Conservation (phyloP, 129 eudicot genomes). For the Flaveria linearis region DNA sequence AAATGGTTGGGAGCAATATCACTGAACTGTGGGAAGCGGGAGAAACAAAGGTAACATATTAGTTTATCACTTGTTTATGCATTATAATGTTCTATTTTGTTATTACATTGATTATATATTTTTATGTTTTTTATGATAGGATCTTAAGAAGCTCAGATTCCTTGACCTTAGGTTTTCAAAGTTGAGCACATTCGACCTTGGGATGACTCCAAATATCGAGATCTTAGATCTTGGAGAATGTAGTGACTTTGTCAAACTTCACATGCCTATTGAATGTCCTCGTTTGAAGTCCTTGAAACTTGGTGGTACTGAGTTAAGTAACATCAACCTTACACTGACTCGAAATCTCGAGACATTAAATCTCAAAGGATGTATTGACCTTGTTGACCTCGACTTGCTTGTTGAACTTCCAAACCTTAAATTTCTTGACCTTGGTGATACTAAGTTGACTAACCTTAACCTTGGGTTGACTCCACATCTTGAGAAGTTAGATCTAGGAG, state of each 20-base stretch:
- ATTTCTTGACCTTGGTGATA: background rate
- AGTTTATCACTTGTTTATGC: background rate
- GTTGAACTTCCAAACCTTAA: background rate
- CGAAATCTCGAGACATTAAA: background rate
- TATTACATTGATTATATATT: background rate
- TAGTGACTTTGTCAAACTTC: background rate
- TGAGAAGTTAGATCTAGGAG: background rate
- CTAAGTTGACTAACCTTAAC: background rate
- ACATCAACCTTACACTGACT: slow-evolving; percentile 1
- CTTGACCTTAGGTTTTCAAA: background rate
- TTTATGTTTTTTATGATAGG: background rate
- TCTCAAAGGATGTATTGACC: background rate
- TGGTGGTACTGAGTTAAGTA: background rate
- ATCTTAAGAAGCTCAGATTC: background rate
- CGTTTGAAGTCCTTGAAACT: background rate
- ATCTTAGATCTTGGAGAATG: background rate
- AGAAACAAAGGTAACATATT: slow-evolving; percentile 11
- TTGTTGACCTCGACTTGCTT: slow-evolving; percentile 3
- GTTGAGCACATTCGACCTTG: background rate
- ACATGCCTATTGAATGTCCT: background rate
- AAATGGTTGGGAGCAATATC: background rate
- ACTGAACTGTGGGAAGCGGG: background rate
- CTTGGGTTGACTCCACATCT: slow-evolving; percentile 1
- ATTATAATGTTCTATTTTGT: background rate
- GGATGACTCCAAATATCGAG: background rate